Percentiles rank a stretch among this genome's conserved stretches.
Evolutionary conservation across 2,329 filamentous ascomycete species (phyloP).

Genomic region (Fusarium buxicola): DNA sequence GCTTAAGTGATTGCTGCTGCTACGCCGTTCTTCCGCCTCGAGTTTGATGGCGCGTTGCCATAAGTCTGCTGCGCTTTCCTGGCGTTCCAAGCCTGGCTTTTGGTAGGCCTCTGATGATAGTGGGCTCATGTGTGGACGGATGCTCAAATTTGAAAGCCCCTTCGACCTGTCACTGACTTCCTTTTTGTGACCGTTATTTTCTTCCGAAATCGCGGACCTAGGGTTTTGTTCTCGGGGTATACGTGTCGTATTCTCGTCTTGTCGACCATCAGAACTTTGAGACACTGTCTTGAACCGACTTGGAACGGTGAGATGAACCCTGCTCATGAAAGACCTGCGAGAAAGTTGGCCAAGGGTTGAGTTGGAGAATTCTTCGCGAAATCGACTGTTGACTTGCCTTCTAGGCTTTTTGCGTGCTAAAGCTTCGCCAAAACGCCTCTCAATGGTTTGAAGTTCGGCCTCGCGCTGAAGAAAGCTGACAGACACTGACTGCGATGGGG

Average conservation of each 20-base stretch:
- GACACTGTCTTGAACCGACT: slow-evolving; percentile 44
- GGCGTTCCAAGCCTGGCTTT: slow-evolving; percentile 18
- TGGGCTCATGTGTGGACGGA: slow-evolving; percentile 24
- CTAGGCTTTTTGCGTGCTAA: slow-evolving; percentile 47
- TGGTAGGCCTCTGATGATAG: slow-evolving; percentile 17
- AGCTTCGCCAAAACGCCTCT: slow-evolving; percentile 55
- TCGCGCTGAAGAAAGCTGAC: slow-evolving; percentile 54
- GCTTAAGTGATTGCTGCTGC: slow-evolving; percentile 18
- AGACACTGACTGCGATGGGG: slow-evolving; percentile 50
- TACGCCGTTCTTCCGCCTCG: slow-evolving; percentile 38
- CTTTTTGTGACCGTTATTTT: not conserved
- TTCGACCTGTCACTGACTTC: slow-evolving; percentile 24
- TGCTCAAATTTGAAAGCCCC: slow-evolving; percentile 32
- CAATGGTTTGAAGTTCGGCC: slow-evolving; percentile 53
- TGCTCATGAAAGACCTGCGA: slow-evolving; percentile 50
- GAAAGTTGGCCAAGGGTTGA: slow-evolving; percentile 8
- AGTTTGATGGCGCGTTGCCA: slow-evolving; percentile 46
- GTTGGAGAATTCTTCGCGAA: slow-evolving; percentile 54
- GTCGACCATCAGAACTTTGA: not conserved
- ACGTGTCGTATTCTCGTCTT: not conserved
- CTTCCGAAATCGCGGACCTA: not conserved
- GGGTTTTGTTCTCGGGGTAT: not conserved
- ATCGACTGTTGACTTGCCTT: slow-evolving; percentile 52
- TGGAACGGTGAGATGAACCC: slow-evolving; percentile 51
- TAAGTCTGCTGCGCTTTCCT: slow-evolving; percentile 43